phyloP scores from a whole-genome alignment of 371 early-diverging fungal genomes.

The Smittium culicis region DNA sequence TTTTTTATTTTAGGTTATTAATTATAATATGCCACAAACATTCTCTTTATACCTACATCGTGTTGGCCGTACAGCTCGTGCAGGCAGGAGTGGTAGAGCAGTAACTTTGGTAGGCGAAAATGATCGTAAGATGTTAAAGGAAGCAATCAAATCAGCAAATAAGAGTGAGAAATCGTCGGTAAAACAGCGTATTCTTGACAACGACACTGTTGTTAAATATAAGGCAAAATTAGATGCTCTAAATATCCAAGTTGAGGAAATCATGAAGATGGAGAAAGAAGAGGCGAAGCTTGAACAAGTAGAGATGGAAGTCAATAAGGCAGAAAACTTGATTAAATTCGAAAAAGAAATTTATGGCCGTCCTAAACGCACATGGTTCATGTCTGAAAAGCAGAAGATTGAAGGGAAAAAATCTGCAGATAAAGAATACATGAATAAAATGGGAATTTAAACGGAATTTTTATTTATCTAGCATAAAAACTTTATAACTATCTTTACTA shows the following conservation, averaged over 20 bases:
- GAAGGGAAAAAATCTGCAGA: not conserved
- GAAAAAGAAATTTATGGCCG: slow-evolving; percentile 74
- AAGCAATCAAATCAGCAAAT: slow-evolving; percentile 71
- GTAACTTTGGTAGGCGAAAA: slow-evolving; percentile 80
- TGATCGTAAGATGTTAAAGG: slow-evolving; percentile 84
- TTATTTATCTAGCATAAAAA: too few species aligned
- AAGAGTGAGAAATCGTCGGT: slow-evolving; percentile 40
- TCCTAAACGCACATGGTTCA: slow-evolving; percentile 88
- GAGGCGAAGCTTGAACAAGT: slow-evolving; percentile 53
- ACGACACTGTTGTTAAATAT: slow-evolving; percentile 58
- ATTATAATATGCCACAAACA: slow-evolving; percentile 95
- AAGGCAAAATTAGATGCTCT: slow-evolving; percentile 44
- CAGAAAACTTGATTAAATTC: slow-evolving; percentile 69
- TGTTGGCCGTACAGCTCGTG: slow-evolving; percentile 99
- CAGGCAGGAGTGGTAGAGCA: slow-evolving; percentile 70
- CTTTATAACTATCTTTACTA: too few species aligned
- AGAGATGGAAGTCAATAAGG: slow-evolving; percentile 79
- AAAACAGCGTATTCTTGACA: slow-evolving; percentile 74
- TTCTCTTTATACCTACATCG: slow-evolving; percentile 97
- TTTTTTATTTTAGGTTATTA: slow-evolving; percentile 41
- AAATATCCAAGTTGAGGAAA: slow-evolving; percentile 46
- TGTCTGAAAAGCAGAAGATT: slow-evolving; percentile 1
- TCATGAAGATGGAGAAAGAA: slow-evolving; percentile 71
- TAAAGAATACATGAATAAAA: slow-evolving; percentile 6
- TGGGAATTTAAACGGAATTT: not conserved